A percentile compares a stretch with the other conserved stretches of the same genome.
These are phyloP conservation scores for Penicillium sp. DNA, from an alignment of 2,329 filamentous ascomycete species.

Conservation along the genomic window DNA sequence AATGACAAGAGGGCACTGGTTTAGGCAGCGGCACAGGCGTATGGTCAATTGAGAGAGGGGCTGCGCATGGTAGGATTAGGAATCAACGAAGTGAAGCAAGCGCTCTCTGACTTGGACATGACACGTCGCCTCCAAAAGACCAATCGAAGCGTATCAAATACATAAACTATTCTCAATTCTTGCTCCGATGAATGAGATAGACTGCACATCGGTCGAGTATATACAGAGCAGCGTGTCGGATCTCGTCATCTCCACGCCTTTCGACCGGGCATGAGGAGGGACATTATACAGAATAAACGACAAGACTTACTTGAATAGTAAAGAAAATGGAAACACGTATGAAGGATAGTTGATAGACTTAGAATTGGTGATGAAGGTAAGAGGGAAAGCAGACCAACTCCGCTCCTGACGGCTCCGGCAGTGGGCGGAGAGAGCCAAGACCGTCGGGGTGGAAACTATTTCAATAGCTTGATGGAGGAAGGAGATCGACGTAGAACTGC, in stretches of 20 bases:
- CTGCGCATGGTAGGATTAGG: conserved; percentile 5
- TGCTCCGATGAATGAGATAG: neutral
- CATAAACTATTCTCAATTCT: neutral
- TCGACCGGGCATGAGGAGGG: neutral
- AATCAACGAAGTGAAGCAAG: conserved; percentile 6
- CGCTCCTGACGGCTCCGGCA: conserved; percentile 11
- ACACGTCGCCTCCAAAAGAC: neutral
- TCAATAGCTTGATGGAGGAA: neutral
- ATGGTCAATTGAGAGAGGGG: neutral
- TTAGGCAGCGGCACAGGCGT: conserved; percentile 9
- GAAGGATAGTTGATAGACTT: neutral
- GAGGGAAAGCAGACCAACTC: neutral
- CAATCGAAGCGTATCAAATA: neutral
- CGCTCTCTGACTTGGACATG: neutral
- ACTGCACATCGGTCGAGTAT: conserved; percentile 1
- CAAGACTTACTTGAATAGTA: neutral
- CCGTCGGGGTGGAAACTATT: conserved; percentile 1
- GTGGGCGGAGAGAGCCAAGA: conserved; percentile 12
- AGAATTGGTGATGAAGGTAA: neutral
- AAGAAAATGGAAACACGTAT: neutral
- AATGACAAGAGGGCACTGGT: neutral
- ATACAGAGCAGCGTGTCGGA: neutral
- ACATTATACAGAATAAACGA: neutral
- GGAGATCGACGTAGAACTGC: no score
- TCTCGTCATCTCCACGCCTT: neutral